These are phyloP conservation scores for Phytopythium vexans DNA, from an alignment of 352 stramenopile species.

Conservation along the genomic window DNA sequence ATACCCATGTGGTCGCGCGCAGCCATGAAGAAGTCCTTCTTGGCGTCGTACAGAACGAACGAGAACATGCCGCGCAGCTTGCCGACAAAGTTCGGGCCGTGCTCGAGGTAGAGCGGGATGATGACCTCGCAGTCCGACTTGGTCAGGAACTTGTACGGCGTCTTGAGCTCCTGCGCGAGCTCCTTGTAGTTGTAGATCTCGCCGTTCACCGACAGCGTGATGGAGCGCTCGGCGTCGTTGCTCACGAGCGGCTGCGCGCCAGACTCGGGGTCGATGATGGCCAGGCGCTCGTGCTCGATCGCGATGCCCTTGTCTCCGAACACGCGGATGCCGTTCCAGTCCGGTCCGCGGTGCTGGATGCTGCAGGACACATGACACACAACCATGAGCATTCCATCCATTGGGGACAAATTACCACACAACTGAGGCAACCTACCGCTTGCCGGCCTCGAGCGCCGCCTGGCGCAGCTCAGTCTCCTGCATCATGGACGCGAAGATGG, in stretches of 20 bases:
- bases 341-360: slow-evolving; percentile 95
- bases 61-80: slow-evolving; percentile 98
- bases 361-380: slow-evolving; percentile 11
- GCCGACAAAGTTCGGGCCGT: slow-evolving; percentile 88
- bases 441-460: slow-evolving; percentile 93
- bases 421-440: slow-evolving; percentile 42
- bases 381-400: slow-evolving; percentile 1
- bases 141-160: slow-evolving; percentile 93
- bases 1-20: slow-evolving; percentile 98
- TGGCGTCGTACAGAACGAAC: slow-evolving; percentile 97
- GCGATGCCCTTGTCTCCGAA: slow-evolving; percentile 74
- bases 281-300: slow-evolving; percentile 97
- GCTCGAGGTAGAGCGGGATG: slow-evolving; percentile 94
- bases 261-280: slow-evolving; percentile 98
- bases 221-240: slow-evolving; percentile 71
- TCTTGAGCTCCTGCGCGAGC: slow-evolving; percentile 81
- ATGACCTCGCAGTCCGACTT: slow-evolving; percentile 98
- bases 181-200: slow-evolving; percentile 99
- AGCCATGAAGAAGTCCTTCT: slow-evolving; percentile 93
- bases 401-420: background rate
- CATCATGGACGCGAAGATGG: slow-evolving; percentile 96
- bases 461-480: slow-evolving; percentile 91
- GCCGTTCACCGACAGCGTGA: slow-evolving; percentile 97
- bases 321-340: slow-evolving; percentile 93
- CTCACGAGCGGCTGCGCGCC: slow-evolving; percentile 89